Evolutionary conservation across 1,284 basidiomycete genomes (phyloP).

Genomic region (Trichosporon asahii): DNA sequence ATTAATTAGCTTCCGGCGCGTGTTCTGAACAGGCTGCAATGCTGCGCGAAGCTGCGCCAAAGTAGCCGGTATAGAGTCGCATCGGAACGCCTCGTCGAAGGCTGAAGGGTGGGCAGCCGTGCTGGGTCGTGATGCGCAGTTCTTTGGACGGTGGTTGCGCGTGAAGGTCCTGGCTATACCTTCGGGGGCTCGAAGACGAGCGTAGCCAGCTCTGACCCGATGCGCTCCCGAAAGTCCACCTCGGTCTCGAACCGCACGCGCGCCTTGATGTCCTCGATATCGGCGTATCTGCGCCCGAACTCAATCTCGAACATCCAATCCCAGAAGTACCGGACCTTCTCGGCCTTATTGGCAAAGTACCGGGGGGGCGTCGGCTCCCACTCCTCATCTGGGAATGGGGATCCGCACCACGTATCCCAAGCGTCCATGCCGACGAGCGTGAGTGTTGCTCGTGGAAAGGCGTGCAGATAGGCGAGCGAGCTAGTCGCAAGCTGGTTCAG

Average conservation of each 20-base stretch:
- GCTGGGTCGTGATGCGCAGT: no score
- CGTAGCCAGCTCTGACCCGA: not conserved
- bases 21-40: no score
- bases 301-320: constrained; percentile 1
- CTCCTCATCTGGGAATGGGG: not conserved
- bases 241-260: not conserved
- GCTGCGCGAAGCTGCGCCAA: no score
- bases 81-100: no score
- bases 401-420: not conserved
- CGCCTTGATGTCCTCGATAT: not conserved
- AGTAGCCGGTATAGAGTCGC: no score
- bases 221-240: not conserved
- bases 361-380: not conserved
- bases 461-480: not conserved
- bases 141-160: no score
- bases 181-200: not conserved
- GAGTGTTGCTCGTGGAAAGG: not conserved
- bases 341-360: not conserved
- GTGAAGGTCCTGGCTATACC: not conserved
- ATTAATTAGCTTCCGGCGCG: no score
- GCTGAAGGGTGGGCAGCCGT: no score
- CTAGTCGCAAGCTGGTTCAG: not conserved
- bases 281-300: not conserved
- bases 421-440: not conserved
- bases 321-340: not conserved